phyloP scores from a whole-genome alignment of 2,329 filamentous ascomycete genomes.

The Fusarium neocosmosporiellum region DNA sequence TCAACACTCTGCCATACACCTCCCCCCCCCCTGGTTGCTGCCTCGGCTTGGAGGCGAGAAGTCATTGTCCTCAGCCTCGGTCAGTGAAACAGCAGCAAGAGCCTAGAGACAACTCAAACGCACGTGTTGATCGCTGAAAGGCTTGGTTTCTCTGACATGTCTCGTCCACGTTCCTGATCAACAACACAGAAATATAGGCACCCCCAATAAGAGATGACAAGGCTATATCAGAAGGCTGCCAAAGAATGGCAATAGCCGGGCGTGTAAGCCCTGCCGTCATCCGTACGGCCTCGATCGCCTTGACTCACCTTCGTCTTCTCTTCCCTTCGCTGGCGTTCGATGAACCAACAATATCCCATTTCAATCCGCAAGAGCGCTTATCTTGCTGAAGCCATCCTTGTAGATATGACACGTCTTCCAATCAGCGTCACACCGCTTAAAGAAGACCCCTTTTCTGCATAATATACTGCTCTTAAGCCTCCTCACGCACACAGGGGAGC shows the following conservation, averaged over 20 bases:
- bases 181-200: background rate
- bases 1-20: background rate
- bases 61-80: background rate
- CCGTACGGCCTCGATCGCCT: background rate
- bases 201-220: background rate
- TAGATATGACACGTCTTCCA: background rate
- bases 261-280: background rate
- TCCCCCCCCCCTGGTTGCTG: background rate
- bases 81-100: background rate
- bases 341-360: background rate
- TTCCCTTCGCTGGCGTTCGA: background rate
- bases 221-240: background rate
- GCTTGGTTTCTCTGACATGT: background rate
- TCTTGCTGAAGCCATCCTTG: background rate
- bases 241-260: background rate
- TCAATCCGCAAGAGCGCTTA: background rate
- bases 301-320: background rate
- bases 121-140: background rate
- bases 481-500: background rate
- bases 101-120: background rate
- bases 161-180: background rate
- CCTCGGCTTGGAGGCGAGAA: background rate
- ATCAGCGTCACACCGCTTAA: background rate
- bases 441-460: background rate
- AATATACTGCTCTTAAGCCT: background rate